phyloP scores from a whole-genome alignment of 306 rosid species.

The Coriaria nepalensis region DNA sequence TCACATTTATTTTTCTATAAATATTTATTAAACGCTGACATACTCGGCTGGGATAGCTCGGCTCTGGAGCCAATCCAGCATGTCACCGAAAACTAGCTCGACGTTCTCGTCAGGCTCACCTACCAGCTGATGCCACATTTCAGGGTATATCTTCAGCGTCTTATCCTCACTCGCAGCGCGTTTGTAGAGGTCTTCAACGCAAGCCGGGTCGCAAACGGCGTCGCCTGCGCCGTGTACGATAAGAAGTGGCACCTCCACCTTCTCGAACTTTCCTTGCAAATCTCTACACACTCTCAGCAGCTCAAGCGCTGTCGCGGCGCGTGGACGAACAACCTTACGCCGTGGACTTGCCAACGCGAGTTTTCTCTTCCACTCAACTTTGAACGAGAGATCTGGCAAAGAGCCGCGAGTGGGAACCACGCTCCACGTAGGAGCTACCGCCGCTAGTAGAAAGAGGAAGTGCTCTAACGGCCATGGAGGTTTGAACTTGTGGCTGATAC shows the following conservation, averaged over 20 bases:
- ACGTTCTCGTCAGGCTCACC: slow-evolving; percentile 56
- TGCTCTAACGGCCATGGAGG: slow-evolving; percentile 98
- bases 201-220: slow-evolving; percentile 71
- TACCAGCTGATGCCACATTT: slow-evolving; percentile 82
- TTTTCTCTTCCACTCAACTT: slow-evolving; percentile 72
- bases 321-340: slow-evolving; percentile 49
- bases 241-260: slow-evolving; percentile 72
- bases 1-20: no score
- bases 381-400: slow-evolving; percentile 63
- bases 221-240: slow-evolving; percentile 68
- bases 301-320: slow-evolving; percentile 86
- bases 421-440: slow-evolving; percentile 74
- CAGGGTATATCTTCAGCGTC: slow-evolving; percentile 58
- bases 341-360: slow-evolving; percentile 69
- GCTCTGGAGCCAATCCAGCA: slow-evolving; percentile 49
- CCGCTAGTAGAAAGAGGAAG: slow-evolving; percentile 52
- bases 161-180: slow-evolving; percentile 76
- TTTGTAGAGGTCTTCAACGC: slow-evolving; percentile 48
- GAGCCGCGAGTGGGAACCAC: slow-evolving; percentile 91
- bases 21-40: no score
- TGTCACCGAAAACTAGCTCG: slow-evolving; percentile 60
- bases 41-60: slow-evolving; percentile 18
- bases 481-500: slow-evolving; percentile 79
- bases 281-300: slow-evolving; percentile 66
- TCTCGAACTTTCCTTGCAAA: slow-evolving; percentile 66